Evolutionary conservation across 805 yeast species (phyloP), one percentile per base, ranked within the genome.

Genomic region (Wickerhamiella hasegawae): DNA sequence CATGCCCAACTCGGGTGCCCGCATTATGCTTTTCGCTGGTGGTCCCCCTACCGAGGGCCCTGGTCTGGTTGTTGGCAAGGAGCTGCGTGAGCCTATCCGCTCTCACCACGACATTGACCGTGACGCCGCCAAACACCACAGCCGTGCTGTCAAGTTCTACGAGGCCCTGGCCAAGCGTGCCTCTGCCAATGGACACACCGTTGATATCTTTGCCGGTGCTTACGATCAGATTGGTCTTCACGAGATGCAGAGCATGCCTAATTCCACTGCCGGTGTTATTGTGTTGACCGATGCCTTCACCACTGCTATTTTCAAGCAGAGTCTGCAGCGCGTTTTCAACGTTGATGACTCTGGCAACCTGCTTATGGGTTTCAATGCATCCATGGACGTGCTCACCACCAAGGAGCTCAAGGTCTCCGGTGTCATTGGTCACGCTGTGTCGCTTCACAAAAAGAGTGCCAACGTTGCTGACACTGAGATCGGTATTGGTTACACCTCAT

Each of bases 11-110:
- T 72, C 75, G 46, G 94, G 96, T 34, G 84, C 93, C 12, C 74
- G 96, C 55, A 68, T 90, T 47, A 75, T 83, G 65, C 65, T 90
- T 40, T 90, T 90, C 52, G 74, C 94, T 28, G 92, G 87, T 36
- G 99, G 98, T 43, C 93, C 95, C 33, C 76, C 95, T 55, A 90
- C 98, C 31, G 74, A 79, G 52, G 79, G 78, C 31, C 97, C 99
- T 10, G 99, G 99, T 48, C 63, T 81, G 54, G 83, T 90, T 45
- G 99, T 90, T 20, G 82, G 87, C 31, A 73, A 77, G 18, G 90
- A 84, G 56, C 68, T 90, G 55, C 80, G 81, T 54, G 98, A 90
- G 59, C 95, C 98, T 33, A 79, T 90, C 48, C 74, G 99, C 65
- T 90, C 98, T 6, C 99, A 90, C 60, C 82, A 80, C 51, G 98